These are phyloP conservation scores for Picea mariana DNA, from an alignment of 83 land plant species.

Conservation along the genomic window DNA sequence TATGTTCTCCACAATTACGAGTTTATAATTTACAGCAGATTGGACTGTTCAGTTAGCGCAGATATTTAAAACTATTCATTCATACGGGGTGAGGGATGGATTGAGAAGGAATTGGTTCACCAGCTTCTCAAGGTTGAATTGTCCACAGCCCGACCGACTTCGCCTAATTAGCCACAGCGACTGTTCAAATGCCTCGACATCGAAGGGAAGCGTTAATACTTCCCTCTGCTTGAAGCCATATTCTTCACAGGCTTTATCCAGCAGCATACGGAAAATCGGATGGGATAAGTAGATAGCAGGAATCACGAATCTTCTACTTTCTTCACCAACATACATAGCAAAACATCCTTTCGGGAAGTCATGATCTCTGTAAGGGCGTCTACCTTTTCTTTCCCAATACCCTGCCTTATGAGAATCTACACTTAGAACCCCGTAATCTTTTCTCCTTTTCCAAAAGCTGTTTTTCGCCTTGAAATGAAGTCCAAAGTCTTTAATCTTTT, in stretches of 20 bases:
- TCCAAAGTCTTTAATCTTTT: not conserved
- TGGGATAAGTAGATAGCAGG: slow-evolving; percentile 9
- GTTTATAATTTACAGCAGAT: no score
- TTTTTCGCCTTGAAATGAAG: not conserved
- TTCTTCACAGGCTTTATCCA: slow-evolving; percentile 15
- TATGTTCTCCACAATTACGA: no score
- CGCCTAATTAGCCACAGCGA: not conserved
- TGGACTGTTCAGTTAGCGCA: no score
- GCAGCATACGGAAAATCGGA: slow-evolving; percentile 3
- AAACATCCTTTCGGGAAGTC: slow-evolving; percentile 11
- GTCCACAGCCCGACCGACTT: not conserved
- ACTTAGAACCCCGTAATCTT: not conserved
- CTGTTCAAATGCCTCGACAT: slow-evolving; percentile 6
- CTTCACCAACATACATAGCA: slow-evolving; percentile 12
- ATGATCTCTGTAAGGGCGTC: not conserved
- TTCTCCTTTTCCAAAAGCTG: not conserved
- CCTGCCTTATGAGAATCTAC: not conserved
- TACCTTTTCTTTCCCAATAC: not conserved
- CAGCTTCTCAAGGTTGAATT: not conserved
- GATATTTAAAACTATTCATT: not conserved
- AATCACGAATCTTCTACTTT: slow-evolving; percentile 7
- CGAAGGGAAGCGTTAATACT: slow-evolving; percentile 5
- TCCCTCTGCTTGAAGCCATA: slow-evolving; percentile 13
- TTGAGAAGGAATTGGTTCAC: not conserved
- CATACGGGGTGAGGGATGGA: not conserved